phyloP scores from a whole-genome alignment of 2,329 filamentous ascomycete genomes.

The Fusarium armeniacum region DNA sequence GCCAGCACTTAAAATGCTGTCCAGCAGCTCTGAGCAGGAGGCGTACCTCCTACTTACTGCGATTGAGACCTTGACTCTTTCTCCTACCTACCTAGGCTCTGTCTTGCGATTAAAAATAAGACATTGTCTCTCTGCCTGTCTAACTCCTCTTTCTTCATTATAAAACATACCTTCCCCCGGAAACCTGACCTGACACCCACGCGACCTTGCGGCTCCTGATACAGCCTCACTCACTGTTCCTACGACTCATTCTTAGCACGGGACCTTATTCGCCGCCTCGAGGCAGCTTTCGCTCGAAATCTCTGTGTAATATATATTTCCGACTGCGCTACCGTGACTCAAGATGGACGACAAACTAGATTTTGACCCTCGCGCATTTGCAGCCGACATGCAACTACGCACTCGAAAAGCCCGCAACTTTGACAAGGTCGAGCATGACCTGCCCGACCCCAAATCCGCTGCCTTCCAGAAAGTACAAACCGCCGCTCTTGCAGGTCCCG shows the following conservation, averaged over 20 bases:
- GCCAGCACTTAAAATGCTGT: constrained; percentile 12
- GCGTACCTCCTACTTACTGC: constrained; percentile 19
- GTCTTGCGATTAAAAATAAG: constrained; percentile 11
- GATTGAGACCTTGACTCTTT: constrained; percentile 26
- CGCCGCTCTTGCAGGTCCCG: constrained; percentile 52
- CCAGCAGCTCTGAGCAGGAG: not conserved
- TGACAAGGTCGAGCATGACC: constrained; percentile 63
- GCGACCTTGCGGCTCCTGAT: constrained; percentile 44
- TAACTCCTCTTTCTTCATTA: constrained; percentile 1
- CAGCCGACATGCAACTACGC: constrained; percentile 63
- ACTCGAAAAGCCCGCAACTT: constrained; percentile 66
- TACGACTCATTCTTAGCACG: constrained; percentile 40
- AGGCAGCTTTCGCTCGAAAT: constrained; percentile 12
- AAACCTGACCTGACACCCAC: constrained; percentile 45
- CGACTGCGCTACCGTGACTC: constrained; percentile 14
- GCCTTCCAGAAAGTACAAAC: constrained; percentile 52
- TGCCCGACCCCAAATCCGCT: constrained; percentile 56
- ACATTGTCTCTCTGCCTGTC: constrained; percentile 36
- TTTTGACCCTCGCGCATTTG: constrained; percentile 49
- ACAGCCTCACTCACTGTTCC: constrained; percentile 27
- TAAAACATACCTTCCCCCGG: not conserved
- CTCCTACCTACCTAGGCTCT: constrained; percentile 8
- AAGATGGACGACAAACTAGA: constrained; percentile 48
- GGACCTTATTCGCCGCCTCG: constrained; percentile 28
- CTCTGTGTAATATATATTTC: constrained; percentile 14